These are phyloP conservation scores for Nigrograna mackinnonii DNA, from an alignment of 2,329 filamentous ascomycete genomes.

Conservation along the genomic window DNA sequence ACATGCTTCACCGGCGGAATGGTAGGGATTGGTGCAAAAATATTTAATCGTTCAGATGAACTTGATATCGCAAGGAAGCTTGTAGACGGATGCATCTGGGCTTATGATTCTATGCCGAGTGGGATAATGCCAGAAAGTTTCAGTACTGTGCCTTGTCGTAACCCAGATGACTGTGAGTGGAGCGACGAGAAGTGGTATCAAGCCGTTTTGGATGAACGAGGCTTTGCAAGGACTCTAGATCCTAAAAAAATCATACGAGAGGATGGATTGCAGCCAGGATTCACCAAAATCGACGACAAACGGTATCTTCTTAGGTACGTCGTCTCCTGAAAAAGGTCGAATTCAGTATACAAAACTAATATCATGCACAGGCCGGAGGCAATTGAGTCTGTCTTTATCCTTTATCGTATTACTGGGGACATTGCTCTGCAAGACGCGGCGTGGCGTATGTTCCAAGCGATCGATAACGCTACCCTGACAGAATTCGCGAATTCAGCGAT, in stretches of 20 bases:
- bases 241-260: constrained; percentile 36
- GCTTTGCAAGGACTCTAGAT: constrained; percentile 16
- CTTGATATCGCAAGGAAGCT: constrained; percentile 54
- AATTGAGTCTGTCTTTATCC: constrained; percentile 86
- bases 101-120: constrained; percentile 51
- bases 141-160: constrained; percentile 45
- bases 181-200: constrained; percentile 47
- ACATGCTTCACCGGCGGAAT: constrained; percentile 60
- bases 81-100: constrained; percentile 61
- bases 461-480: constrained; percentile 68
- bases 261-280: constrained; percentile 45
- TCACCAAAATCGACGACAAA: constrained; percentile 39
- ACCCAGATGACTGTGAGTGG: constrained; percentile 47
- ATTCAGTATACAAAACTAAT: constrained; percentile 3
- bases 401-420: constrained; percentile 88
- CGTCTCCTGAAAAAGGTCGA: constrained; percentile 12
- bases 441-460: constrained; percentile 81
- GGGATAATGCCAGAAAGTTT: constrained; percentile 61
- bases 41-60: constrained; percentile 55
- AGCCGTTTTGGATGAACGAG: constrained; percentile 30
- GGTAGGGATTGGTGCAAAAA: constrained; percentile 55
- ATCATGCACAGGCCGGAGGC: constrained; percentile 71
- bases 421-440: constrained; percentile 75
- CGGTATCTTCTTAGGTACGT: constrained; percentile 46
- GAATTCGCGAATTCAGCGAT: constrained; percentile 72